Conservation (phyloP, 371 early-diverging fungal species). For the Syncephalis fuscata region DNA sequence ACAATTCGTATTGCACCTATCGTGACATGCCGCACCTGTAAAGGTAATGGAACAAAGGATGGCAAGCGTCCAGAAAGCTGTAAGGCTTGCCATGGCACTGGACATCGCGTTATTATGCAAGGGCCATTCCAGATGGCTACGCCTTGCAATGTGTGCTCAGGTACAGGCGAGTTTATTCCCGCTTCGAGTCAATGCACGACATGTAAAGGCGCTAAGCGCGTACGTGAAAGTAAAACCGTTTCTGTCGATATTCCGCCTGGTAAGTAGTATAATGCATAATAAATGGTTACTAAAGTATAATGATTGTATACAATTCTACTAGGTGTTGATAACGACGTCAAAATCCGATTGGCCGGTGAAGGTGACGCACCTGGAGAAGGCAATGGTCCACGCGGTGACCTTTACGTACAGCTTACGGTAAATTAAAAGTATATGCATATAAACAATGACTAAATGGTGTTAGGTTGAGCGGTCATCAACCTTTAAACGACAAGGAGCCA, state of each 20-base stretch:
- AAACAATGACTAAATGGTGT: no score
- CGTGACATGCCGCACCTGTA: conserved; percentile 53
- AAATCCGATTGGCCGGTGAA: conserved; percentile 54
- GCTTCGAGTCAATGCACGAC: conserved; percentile 48
- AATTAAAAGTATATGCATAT: no score
- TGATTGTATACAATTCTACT: conserved; percentile 4
- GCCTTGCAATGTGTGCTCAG: conserved; percentile 67
- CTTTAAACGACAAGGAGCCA: conserved; percentile 63
- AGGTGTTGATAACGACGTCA: conserved; percentile 55
- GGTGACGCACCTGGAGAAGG: conserved; percentile 76
- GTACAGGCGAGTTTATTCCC: conserved; percentile 53
- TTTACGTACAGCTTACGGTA: conserved; percentile 43
- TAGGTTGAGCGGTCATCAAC: conserved; percentile 44
- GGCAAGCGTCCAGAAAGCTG: conserved; percentile 54
- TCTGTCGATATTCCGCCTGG: conserved; percentile 70
- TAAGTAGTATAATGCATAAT: no score
- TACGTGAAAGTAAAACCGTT: conserved; percentile 46
- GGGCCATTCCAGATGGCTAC: conserved; percentile 16
- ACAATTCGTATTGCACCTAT: conserved; percentile 39
- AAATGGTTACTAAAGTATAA: conserved; percentile 9
- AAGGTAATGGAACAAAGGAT: conserved; percentile 59
- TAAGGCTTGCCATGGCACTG: conserved; percentile 65
- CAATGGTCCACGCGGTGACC: conserved; percentile 58
- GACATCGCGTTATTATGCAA: conserved; percentile 56
- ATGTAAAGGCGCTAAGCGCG: conserved; percentile 68